These are phyloP conservation scores for Tricladium varicosporioides DNA, from an alignment of 2,329 filamentous ascomycete species.

Conservation along the genomic window DNA sequence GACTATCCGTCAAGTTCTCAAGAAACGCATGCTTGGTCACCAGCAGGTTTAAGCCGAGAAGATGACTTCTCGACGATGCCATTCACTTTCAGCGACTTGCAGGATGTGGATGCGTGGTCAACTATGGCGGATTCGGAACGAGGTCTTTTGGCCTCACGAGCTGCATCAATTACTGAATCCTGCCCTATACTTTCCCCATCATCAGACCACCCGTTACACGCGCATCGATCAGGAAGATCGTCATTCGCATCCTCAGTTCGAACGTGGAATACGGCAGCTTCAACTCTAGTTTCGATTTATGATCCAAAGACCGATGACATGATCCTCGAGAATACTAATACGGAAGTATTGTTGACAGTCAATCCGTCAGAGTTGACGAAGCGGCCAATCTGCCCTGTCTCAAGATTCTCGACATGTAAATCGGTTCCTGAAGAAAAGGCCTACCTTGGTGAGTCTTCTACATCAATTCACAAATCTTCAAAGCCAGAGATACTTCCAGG, in stretches of 20 bases:
- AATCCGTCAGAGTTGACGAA: background rate
- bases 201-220: conserved; percentile 3
- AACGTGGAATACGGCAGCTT: conserved; percentile 18
- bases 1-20: background rate
- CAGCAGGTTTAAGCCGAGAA: background rate
- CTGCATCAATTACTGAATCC: conserved; percentile 11
- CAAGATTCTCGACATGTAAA: conserved; percentile 4
- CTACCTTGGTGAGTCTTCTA: background rate
- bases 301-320: conserved; percentile 4
- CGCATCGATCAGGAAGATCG: conserved; percentile 7
- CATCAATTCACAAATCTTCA: background rate
- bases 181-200: conserved; percentile 5
- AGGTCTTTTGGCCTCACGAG: background rate
- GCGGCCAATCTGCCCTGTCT: background rate
- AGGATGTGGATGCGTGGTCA: conserved; percentile 2
- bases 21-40: conserved; percentile 7
- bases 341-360: background rate
- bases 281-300: conserved; percentile 13
- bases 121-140: background rate
- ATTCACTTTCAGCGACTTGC: background rate
- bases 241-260: conserved; percentile 15
- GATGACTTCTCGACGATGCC: background rate
- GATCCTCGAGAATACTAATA: conserved; percentile 1
- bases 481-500: background rate
- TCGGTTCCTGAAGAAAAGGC: conserved; percentile 4